Conservation (phyloP, 2,329 filamentous ascomycete genomes). For the Trichoderma koningii region DNA sequence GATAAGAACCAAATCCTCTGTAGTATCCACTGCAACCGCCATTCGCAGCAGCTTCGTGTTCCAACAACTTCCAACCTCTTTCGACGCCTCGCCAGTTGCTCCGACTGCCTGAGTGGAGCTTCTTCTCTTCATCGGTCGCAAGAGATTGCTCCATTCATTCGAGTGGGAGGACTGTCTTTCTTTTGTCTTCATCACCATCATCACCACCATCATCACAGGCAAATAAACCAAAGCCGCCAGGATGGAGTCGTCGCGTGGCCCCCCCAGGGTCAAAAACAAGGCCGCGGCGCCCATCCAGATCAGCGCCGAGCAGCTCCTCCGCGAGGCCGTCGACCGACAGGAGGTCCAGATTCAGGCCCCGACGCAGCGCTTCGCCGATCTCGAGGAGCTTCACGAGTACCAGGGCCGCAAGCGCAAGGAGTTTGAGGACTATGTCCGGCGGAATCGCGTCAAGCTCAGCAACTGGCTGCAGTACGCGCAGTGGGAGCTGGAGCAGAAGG, state of each 20-base stretch:
- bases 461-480: conserved; percentile 98
- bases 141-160: background rate
- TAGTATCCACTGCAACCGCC: conserved; percentile 7
- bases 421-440: conserved; percentile 96
- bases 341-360: conserved; percentile 85
- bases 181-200: background rate
- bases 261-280: conserved; percentile 98
- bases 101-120: background rate
- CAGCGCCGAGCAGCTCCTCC: conserved; percentile 92
- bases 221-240: conserved; percentile 34
- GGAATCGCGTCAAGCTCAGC: conserved; percentile 93
- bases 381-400: conserved; percentile 97
- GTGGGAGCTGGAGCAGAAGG: conserved; percentile 98
- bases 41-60: background rate
- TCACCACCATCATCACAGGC: background rate
- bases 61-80: conserved; percentile 26
- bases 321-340: conserved; percentile 95
- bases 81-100: conserved; percentile 32
- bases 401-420: conserved; percentile 95
- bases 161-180: background rate
- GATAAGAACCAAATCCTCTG: conserved; percentile 17
- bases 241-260: conserved; percentile 90
- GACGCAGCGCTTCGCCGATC: conserved; percentile 90
- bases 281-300: conserved; percentile 87
- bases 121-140: background rate